Evolutionary conservation across 352 stramenopile genomes (phyloP), one percentile per base, ranked within the genome.

Genomic region (Plasmopara halstedii): DNA sequence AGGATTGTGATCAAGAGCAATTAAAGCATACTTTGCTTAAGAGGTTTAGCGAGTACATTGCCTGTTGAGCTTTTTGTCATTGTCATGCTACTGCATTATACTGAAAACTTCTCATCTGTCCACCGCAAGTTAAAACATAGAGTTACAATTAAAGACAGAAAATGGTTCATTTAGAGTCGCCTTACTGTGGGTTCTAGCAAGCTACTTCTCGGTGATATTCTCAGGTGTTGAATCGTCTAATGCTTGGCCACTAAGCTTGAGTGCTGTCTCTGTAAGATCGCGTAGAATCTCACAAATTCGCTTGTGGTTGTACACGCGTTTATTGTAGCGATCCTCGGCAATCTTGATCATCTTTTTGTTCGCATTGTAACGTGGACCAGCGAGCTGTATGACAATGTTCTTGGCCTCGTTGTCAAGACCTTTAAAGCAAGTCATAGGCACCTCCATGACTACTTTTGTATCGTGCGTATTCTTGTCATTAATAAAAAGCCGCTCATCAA

Each of bases 241-340:
- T 18, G 55, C 27, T 48, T 77, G 55, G 13, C 56, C 55, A 35
- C 72, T 83, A 32, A 87, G 59, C 49, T 87, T 62, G 49, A 79
- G 60, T n/a, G 78, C 70, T 20, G 75, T 80, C 50, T 79, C 52
- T 29, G 78, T 87, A 21, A 90, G 64, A 39, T 90, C 76, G 37
- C 67, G 75, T 56, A 90, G 61, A 51, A 90, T 83, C 45, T 86
- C 79, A 53, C 79, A 90, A 47, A 90, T 67, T 11, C 79, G 73
- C 69, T 90, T 88, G 72, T 90, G 79, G 70, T 90, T 90, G 62
- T 72, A 69, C 50, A 90, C 76, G 43, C 79, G 79, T 49, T 63
- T 83, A 23, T 63, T 56, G 70, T 88, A 88, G 34, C 74, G 73
- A 62, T 90, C 79, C 53, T 90, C 79, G 26, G 73, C 66, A 46